Base-by-base conservation (phyloP, 768 basidiomycete genomes). In the Steccherinum ochraceum region DNA sequence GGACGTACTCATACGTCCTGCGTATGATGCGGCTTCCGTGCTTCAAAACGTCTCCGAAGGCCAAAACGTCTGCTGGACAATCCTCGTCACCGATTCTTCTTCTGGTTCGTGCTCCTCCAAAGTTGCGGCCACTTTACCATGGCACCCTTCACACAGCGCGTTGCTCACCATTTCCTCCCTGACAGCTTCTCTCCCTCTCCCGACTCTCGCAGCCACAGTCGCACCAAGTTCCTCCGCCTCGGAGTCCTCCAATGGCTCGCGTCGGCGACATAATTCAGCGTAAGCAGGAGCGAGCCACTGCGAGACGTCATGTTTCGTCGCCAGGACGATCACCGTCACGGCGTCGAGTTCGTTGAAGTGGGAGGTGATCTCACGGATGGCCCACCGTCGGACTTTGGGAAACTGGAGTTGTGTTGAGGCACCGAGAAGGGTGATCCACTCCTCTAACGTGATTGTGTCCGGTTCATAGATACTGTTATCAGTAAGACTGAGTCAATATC, bases 221-320 rank as follows among this genome's bases (percentile, higher is more conserved):
- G 58, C 41, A 40, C 71, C 69, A 24, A 72, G 63, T 58, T 64
- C 62, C 58, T 69, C 58, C 57, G 60, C 64, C 57, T 69, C 70
- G 50, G 62, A 55, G 19, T 63, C 59, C 16, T 58, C 60, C 24
- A 77, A 62, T 19, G 71, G 62, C 13, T 67, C 56, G 0, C 46
- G 35, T 7, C 75, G 64, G 49, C 57, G 49, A 53, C 71, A 71
- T 5, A 76, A 55, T 13, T 63, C 63, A 25, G 59, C 59, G 53
- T 72, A 73, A 16, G 74, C 70, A 0, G 69, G 63, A 5, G 57
- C 50, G 19, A 71, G 63, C 75, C 75, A 77, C 39, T 64, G 56
- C 12, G 58, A 60, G 20, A 76, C 63, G 45, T 67, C 61, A 51
- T 69, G 67, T 53, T 69, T 67, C 26, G 61, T 58, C 5, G 74